Percentiles rank a stretch among this genome's conserved stretches.
Conservation (phyloP, 2,329 filamentous ascomycete species). For the Curvularia eragrostidis region DNA sequence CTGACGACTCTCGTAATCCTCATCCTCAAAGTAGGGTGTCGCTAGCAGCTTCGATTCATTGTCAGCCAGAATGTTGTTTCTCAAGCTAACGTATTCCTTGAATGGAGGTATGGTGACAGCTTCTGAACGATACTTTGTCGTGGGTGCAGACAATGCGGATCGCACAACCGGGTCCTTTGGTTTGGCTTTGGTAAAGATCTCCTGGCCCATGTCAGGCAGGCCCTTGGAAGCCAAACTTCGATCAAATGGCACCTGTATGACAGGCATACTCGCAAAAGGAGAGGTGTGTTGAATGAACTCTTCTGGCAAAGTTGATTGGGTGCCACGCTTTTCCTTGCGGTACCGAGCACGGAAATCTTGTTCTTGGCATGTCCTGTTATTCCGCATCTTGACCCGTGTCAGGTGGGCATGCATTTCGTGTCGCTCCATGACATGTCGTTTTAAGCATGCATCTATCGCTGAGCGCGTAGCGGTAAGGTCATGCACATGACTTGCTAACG, state of each 20-base stretch:
- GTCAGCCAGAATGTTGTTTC: conserved; percentile 51
- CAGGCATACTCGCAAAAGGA: conserved; percentile 32
- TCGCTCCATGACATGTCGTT: conserved; percentile 19
- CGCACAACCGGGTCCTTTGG: conserved; percentile 16
- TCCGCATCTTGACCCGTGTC: conserved; percentile 23
- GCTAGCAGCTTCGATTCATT: conserved; percentile 52
- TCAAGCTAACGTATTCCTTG: conserved; percentile 52
- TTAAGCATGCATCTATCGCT: conserved; percentile 22
- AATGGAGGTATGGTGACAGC: conserved; percentile 45
- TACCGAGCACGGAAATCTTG: conserved; percentile 20
- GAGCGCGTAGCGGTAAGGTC: conserved; percentile 16
- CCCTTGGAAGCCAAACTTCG: conserved; percentile 4
- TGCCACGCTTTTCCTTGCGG: conserved; percentile 2
- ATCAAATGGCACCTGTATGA: conserved; percentile 23
- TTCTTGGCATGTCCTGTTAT: conserved; percentile 32
- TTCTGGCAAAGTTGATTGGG: conserved; percentile 5
- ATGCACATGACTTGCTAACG: conserved; percentile 6
- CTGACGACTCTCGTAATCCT: conserved; percentile 21
- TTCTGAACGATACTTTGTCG: conserved; percentile 27
- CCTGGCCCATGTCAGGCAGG: conserved; percentile 22
- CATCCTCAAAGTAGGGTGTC: conserved; percentile 45
- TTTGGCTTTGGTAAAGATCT: conserved; percentile 23
- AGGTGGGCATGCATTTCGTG: conserved; percentile 27
- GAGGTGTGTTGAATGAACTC: conserved; percentile 28
- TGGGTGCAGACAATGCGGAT: conserved; percentile 15